phyloP scores from a whole-genome alignment of 2,329 filamentous ascomycete species.

The Nemania bipapillata region DNA sequence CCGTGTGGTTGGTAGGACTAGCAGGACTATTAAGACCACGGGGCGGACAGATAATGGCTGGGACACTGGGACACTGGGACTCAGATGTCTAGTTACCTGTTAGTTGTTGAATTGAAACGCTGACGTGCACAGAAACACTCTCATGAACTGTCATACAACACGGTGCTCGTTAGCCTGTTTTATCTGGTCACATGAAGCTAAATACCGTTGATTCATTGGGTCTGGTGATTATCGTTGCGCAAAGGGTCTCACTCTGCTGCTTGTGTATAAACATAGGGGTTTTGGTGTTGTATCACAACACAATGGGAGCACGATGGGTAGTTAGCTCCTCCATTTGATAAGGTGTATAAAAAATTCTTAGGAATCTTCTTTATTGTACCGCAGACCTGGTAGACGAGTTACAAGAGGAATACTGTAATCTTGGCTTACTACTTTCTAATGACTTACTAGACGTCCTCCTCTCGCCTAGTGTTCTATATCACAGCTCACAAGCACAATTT shows the following conservation, averaged over 20 bases:
- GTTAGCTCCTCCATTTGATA: neutral
- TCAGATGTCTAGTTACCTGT: too few relatives aligned
- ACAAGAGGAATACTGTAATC: neutral
- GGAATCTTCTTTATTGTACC: too few relatives aligned
- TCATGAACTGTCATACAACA: neutral
- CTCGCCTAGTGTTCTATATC: neutral
- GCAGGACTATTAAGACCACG: neutral
- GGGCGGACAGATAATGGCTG: neutral
- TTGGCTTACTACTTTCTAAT: too few relatives aligned
- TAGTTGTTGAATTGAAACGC: neutral
- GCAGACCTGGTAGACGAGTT: neutral
- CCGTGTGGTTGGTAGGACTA: neutral
- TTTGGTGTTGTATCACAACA: neutral
- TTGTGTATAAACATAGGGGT: neutral
- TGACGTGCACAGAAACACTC: neutral
- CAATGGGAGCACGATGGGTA: neutral
- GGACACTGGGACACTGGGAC: neutral
- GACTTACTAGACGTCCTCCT: neutral
- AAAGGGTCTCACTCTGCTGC: neutral
- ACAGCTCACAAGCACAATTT: neutral
- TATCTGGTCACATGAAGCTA: neutral
- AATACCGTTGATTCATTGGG: neutral
- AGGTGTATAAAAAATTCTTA: too few relatives aligned
- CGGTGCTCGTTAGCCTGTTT: neutral
- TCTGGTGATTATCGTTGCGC: neutral